Base-by-base conservation (phyloP, 768 basidiomycete species). In the Termitomyces sp. region DNA sequence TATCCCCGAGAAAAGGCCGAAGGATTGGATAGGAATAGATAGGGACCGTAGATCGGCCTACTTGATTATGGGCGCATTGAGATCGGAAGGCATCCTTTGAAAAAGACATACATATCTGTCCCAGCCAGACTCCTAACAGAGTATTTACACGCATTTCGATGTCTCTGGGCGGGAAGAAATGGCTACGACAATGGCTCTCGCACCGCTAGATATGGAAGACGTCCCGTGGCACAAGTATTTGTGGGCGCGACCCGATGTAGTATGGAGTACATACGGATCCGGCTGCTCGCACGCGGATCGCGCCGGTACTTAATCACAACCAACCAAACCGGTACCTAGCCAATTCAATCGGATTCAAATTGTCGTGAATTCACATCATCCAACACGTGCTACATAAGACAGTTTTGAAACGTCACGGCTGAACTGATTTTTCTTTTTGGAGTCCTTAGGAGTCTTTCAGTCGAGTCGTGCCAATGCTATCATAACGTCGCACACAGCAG, bases 41-140 rank as follows among this genome's bases (percentile, higher is more conserved):
- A 82, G 90, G 68, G 91, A 93, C 68, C 81, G 87, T 56, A 75
- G 90, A 60, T 90, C 89, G 12, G 89, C 91, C 23, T 92, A 84
- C 73, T 71, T 90, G 67, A 91, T 92, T 57, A 84, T 91, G 66
- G 89, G 89, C 50, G 88, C 87, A 20, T 69, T 93, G 63, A 82
- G 82, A 64, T 84, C 84, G 16, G 91, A 93, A 70, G 87, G 86
- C 5, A 78, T 92, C 23, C 67, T 92, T 44, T 76, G 40, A 65
- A 70, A 35, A 10, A 13, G 52, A 47, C 28, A 6, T 14, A n/a
- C 4, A 9, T 47, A 35, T 43, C 16, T 28, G 30, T 32, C n/a
- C 18, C 30, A 20, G 9, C 44, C 12, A n/a, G 16, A 41, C 8
- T n/a, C n/a, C 8, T 6, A 41, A 23, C 23, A 23, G 23, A 23